These are phyloP conservation scores for Venturia aucupariae DNA, from an alignment of 2,329 filamentous ascomycete genomes.

Conservation along the genomic window DNA sequence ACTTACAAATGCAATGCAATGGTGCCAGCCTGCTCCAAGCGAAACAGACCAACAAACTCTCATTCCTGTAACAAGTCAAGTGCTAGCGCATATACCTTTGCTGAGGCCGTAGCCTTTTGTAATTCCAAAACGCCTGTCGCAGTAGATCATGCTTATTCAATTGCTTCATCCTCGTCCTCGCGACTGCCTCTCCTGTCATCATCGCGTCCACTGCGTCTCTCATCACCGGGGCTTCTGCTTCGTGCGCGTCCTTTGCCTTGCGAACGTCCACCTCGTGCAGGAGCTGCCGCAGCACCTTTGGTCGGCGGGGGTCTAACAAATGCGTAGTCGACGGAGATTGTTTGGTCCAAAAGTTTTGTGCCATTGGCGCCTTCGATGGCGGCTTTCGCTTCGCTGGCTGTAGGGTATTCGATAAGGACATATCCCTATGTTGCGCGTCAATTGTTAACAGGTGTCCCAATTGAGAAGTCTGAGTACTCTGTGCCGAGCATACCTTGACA, in stretches of 20 bases:
- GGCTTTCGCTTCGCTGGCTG: conserved; percentile 67
- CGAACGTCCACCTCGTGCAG: conserved; percentile 23
- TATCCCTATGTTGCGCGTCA: conserved; percentile 53
- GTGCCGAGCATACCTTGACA: conserved; percentile 55
- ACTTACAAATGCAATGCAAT: conserved; percentile 6
- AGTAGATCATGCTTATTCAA: background rate
- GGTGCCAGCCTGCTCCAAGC: background rate
- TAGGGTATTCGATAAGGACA: conserved; percentile 75
- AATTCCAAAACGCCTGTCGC: background rate
- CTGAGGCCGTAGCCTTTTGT: background rate
- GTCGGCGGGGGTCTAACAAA: conserved; percentile 67
- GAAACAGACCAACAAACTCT: conserved; percentile 4
- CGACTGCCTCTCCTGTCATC: conserved; percentile 10
- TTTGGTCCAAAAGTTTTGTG: conserved; percentile 72
- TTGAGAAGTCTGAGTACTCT: background rate
- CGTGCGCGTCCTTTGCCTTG: conserved; percentile 26
- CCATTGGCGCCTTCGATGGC: conserved; percentile 73
- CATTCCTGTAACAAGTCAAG: background rate
- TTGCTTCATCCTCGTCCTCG: background rate
- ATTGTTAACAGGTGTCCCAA: background rate
- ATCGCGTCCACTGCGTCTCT: conserved; percentile 17
- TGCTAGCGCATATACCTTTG: background rate
- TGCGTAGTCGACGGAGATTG: conserved; percentile 71
- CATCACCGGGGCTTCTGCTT: conserved; percentile 36
- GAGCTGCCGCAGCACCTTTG: conserved; percentile 36